These are phyloP conservation scores for Voacanga thouarsii DNA, from an alignment of 257 asterid genomes.

Conservation along the genomic window DNA sequence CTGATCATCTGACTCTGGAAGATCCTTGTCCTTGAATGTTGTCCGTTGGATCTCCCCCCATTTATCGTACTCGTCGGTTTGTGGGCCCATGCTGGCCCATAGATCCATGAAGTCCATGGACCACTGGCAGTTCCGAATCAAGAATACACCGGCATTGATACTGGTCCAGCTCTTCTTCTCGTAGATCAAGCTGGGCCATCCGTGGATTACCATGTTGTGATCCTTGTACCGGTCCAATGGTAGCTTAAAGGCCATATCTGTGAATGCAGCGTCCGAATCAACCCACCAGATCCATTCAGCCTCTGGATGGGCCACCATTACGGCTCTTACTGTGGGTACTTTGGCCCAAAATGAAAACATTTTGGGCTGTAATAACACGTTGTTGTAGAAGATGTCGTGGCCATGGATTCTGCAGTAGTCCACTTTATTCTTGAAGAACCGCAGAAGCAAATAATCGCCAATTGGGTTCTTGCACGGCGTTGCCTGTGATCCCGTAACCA, in stretches of 20 bases:
- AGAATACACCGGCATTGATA: slow-evolving; percentile 92
- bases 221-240: slow-evolving; percentile 65
- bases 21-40: slow-evolving; percentile 61
- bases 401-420: slow-evolving; percentile 89
- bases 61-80: slow-evolving; percentile 53
- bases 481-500: slow-evolving; percentile 88
- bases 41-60: slow-evolving; percentile 65
- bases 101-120: slow-evolving; percentile 72
- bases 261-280: slow-evolving; percentile 92
- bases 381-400: slow-evolving; percentile 86
- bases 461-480: slow-evolving; percentile 78
- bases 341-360: slow-evolving; percentile 98
- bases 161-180: slow-evolving; percentile 83
- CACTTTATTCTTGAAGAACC: slow-evolving; percentile 88
- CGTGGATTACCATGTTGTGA: slow-evolving; percentile 77
- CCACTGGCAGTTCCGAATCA: slow-evolving; percentile 89
- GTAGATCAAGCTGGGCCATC: slow-evolving; percentile 60
- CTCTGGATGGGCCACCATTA: slow-evolving; percentile 96
- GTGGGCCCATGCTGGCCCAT: slow-evolving; percentile 98
- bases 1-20: slow-evolving; percentile 85
- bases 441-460: slow-evolving; percentile 72
- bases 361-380: slow-evolving; percentile 58
- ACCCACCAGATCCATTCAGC: slow-evolving; percentile 99
- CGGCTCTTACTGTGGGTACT: slow-evolving; percentile 68
- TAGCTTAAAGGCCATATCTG: slow-evolving; percentile 87